These are phyloP conservation scores for Melanogaster broomeanus DNA, from an alignment of 768 basidiomycete species.

Conservation along the genomic window DNA sequence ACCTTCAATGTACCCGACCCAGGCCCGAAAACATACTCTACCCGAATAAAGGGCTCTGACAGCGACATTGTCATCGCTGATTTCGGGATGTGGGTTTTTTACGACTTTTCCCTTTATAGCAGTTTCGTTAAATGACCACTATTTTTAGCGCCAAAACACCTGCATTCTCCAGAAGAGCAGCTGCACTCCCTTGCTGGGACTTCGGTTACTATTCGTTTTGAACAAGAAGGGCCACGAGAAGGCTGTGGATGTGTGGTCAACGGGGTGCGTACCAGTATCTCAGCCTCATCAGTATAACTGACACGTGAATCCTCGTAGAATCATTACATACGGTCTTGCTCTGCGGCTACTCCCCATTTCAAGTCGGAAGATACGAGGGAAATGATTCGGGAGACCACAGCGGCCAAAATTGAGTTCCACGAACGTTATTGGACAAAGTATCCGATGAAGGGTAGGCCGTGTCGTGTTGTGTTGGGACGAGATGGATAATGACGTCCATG, in stretches of 20 bases:
- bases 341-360: slow-evolving; percentile 96
- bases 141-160: slow-evolving; percentile 77
- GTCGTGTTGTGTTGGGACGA: background rate
- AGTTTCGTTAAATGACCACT: background rate
- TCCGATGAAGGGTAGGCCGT: slow-evolving; percentile 63
- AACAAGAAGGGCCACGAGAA: slow-evolving; percentile 85
- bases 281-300: background rate
- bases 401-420: slow-evolving; percentile 87
- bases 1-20: background rate
- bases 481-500: background rate
- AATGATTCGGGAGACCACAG: slow-evolving; percentile 81
- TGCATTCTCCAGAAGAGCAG: slow-evolving; percentile 70
- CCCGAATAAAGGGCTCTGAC: slow-evolving; percentile 66
- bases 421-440: slow-evolving; percentile 93
- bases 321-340: slow-evolving; percentile 95
- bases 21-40: slow-evolving; percentile 98
- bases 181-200: slow-evolving; percentile 72
- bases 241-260: slow-evolving; percentile 92
- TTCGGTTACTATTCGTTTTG: slow-evolving; percentile 87
- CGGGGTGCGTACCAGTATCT: slow-evolving; percentile 59
- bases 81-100: slow-evolving; percentile 82
- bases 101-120: background rate
- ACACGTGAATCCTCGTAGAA: slow-evolving; percentile 41
- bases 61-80: slow-evolving; percentile 95
- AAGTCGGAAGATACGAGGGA: slow-evolving; percentile 76